Conservation (phyloP, 2,329 filamentous ascomycete species). For the Fusarium sp. region DNA sequence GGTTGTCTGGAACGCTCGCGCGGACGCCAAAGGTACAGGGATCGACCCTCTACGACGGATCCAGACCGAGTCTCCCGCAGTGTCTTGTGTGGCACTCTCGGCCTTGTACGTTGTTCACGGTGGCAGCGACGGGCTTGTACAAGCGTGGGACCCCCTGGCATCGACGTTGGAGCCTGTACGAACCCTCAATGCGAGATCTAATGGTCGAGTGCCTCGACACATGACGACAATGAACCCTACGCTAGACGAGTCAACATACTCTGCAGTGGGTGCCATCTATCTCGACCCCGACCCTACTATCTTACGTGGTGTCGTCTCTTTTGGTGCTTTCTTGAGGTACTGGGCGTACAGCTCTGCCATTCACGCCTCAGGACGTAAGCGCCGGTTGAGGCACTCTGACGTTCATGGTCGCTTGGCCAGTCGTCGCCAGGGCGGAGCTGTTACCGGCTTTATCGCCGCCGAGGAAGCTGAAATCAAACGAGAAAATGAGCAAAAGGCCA, state of each 20-base stretch:
- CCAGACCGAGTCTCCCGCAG: slow-evolving; percentile 87
- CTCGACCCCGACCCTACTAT: slow-evolving; percentile 88
- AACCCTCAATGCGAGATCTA: slow-evolving; percentile 86
- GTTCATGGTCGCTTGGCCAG: slow-evolving; percentile 60
- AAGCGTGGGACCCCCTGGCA: slow-evolving; percentile 95
- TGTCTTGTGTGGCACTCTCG: slow-evolving; percentile 83
- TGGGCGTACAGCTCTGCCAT: slow-evolving; percentile 93
- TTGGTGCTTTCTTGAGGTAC: slow-evolving; percentile 87
- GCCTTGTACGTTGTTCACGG: slow-evolving; percentile 91
- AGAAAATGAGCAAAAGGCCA: slow-evolving; percentile 72
- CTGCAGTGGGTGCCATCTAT: slow-evolving; percentile 82
- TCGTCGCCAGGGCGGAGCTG: slow-evolving; percentile 69
- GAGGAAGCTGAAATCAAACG: slow-evolving; percentile 82
- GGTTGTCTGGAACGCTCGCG: slow-evolving; percentile 85
- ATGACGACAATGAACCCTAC: slow-evolving; percentile 63
- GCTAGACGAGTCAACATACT: slow-evolving; percentile 76
- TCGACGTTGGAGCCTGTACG: slow-evolving; percentile 81
- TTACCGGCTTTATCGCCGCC: slow-evolving; percentile 85
- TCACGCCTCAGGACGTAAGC: slow-evolving; percentile 78
- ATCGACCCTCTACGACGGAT: slow-evolving; percentile 81
- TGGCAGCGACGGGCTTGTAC: slow-evolving; percentile 92
- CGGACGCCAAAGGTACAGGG: slow-evolving; percentile 54
- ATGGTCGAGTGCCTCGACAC: slow-evolving; percentile 81
- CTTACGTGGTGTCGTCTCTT: slow-evolving; percentile 84
- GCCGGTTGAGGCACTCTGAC: slow-evolving; percentile 76